Base-by-base conservation (phyloP, 257 asterid species). In the Rauvolfia tetraphylla region DNA sequence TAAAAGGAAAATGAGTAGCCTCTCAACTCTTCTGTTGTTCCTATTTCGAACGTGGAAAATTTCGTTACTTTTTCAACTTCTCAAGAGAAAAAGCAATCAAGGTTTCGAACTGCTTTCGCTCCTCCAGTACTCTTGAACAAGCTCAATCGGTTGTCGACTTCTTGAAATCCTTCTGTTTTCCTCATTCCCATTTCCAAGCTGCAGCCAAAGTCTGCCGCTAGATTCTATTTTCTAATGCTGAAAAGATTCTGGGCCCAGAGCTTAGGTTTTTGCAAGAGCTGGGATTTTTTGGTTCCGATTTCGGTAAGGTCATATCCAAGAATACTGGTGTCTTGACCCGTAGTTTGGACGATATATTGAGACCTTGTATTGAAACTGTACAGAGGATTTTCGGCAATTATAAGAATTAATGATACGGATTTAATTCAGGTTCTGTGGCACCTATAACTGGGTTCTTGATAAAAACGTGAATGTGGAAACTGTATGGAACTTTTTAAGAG, bases 201-300 rank as follows among this genome's bases (percentile, higher is more conserved):
- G 68, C 42, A 14, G 42, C 17, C n/a, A 31, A 5, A 10, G 41
- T 33, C 42, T 62, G 68, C n/a, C 68, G 42, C 0, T 42, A 33
- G 41, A 5, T 62, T 11, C 44, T 65, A 7, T 65, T 36, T 65
- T 9, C 71, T 20, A n/a, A 36, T 22, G 15, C 39, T 65, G 46
- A 8, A 17, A 20, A 8, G 46, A 34, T 36, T 65, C 44, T 65
- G 29, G 15, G 14, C 27, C 71, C 88, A 2, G 82, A 82, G 63
- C 25, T 85, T 36, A 22, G 29, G 27, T 62, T 79, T 74, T 76
- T 83, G 34, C 81, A 81, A 18, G 89, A 83, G 22, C 48, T 83
- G 42, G 86, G 89, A 31, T 57, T 83, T 38, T 76, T 84, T 63
- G 81, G 81, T 58, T 41, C 74, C 34, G 48, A 27, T 41, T 65